These are phyloP conservation scores for Jackrogersella minutella DNA, from an alignment of 495 filamentous ascomycete species.

Conservation along the genomic window DNA sequence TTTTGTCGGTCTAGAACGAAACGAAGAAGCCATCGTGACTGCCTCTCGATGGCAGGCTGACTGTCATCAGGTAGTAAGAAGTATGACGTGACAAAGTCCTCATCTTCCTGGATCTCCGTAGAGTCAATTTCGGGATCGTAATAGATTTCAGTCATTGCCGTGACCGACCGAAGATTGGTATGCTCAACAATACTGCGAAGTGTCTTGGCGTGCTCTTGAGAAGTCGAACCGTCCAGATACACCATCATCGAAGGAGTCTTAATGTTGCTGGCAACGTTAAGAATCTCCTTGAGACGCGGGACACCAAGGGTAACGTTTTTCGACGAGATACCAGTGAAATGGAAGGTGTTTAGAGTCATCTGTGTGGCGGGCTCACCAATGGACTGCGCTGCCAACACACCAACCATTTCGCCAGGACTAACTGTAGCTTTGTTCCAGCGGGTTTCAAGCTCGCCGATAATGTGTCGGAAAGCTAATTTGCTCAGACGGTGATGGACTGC, in stretches of 20 bases:
- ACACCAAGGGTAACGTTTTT: conserved; percentile 99
- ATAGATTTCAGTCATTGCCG: conserved; percentile 91
- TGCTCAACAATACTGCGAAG: conserved; percentile 91
- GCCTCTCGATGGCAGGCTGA: conserved; percentile 71
- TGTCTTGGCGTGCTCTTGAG: conserved; percentile 82
- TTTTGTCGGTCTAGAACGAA: conserved; percentile 92
- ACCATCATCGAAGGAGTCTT: conserved; percentile 98
- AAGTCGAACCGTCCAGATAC: conserved; percentile 71
- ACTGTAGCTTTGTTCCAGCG: conserved; percentile 83
- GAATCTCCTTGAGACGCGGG: conserved; percentile 97
- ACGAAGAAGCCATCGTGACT: conserved; percentile 95
- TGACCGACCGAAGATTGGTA: conserved; percentile 91
- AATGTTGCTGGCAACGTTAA: conserved; percentile 96
- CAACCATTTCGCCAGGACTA: conserved; percentile 96
- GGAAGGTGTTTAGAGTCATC: conserved; percentile 99
- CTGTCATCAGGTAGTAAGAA: conserved; percentile 92
- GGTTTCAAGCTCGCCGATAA: conserved; percentile 88
- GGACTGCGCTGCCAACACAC: conserved; percentile 95
- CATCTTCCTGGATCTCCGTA: conserved; percentile 86
- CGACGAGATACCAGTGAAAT: conserved; percentile 98
- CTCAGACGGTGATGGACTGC: conserved; percentile 84
- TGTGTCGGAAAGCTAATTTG: conserved; percentile 90
- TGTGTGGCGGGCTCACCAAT: conserved; percentile 99
- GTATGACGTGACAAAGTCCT: conserved; percentile 95
- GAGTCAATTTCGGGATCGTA: conserved; percentile 91